Evolutionary conservation across 2,329 filamentous ascomycete genomes (phyloP).

Genomic region (Talaromyces piceae): DNA sequence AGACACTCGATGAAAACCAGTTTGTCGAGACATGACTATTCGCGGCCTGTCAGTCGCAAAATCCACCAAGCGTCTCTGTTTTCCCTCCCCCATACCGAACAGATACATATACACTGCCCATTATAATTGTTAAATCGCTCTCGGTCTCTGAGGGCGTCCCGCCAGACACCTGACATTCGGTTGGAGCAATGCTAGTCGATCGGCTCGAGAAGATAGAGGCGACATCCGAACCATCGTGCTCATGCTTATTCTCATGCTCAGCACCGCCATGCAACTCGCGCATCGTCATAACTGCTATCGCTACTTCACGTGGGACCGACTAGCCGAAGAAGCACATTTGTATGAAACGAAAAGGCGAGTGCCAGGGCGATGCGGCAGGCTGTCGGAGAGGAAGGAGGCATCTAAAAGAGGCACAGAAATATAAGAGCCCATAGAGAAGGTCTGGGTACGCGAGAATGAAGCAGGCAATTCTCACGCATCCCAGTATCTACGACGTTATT

Average conservation of each 20-base stretch:
- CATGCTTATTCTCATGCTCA: neutral
- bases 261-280: neutral
- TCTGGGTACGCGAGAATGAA: neutral
- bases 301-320: neutral
- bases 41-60: neutral
- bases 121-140: slow-evolving; percentile 9
- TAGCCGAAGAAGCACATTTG: neutral
- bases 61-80: neutral
- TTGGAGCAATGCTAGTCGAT: slow-evolving; percentile 9
- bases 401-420: neutral
- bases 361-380: neutral
- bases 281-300: neutral
- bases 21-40: slow-evolving; percentile 12
- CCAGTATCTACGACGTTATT: neutral
- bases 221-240: slow-evolving; percentile 4
- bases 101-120: slow-evolving; percentile 10
- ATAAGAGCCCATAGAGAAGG: neutral
- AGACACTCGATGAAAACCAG: slow-evolving; percentile 12
- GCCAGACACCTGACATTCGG: slow-evolving; percentile 8
- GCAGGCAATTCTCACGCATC: neutral
- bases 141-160: neutral
- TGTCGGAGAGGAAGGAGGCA: neutral
- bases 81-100: neutral
- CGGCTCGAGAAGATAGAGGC: slow-evolving; percentile 6
- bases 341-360: neutral